Evolutionary conservation across 306 rosid genomes (phyloP), one percentile per base, ranked within the genome.

Genomic region (Vigna hirtella): DNA sequence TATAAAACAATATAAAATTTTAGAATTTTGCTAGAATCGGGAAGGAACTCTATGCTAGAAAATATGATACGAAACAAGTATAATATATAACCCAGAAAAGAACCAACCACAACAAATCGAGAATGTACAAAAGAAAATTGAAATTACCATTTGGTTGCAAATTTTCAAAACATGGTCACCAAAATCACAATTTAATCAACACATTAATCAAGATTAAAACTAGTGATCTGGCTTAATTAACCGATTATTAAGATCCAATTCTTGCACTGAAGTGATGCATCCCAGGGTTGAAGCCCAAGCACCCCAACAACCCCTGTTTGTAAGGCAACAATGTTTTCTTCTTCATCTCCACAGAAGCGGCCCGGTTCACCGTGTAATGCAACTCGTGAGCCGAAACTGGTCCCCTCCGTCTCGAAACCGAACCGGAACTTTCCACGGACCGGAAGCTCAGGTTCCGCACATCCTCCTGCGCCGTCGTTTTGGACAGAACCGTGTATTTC

Each of bases 301-400:
- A 94, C 0, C 98, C 98, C 66, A 90, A 77, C 36, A 93, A 83
- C 0, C 97, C 98, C 45, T 90, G 97, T 57, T 90, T 94, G 73
- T 94, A 94, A 7, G 98, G 98, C 89, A 94, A 83, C 70, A 86
- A 56, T 4, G 98, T 94, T 83, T 91, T 94, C 89, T 76, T 94
- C 89, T 80, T 94, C 95, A 92, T 70, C 84, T 92, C 97, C 80
- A 86, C 97, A 36, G 98, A 87, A 22, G 88, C 97, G 1, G 98
- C 97, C 78, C 98, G 89, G 89, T 94, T 94, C 85, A 77, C 66
- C 1, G 89, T 94, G 77, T 94, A 94, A 73, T 92, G 98, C 82
- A 88, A 30, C 26, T 94, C 98, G 49, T 94, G 98, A 7, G 98
- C 89, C 63, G 98, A 94, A 34, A 89, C 89, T 50, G 90, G 76